Base-by-base conservation (phyloP, 1,284 basidiomycete species). In the Neolentinus lepideus region DNA sequence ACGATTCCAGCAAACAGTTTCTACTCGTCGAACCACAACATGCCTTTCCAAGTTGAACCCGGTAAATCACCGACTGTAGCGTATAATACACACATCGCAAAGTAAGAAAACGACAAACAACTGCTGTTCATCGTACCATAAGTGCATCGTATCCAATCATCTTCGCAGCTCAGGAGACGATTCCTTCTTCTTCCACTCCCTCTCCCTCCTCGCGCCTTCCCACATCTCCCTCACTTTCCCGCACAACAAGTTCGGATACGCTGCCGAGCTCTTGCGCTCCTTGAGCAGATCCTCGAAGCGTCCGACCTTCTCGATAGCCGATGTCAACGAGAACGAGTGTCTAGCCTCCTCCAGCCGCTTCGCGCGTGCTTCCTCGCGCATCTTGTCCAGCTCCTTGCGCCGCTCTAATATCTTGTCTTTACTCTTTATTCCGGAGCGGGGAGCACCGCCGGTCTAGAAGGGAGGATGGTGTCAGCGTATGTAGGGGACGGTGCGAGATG, bases 371-470 rank as follows among this genome's bases (percentile, higher is more conserved):
- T 88, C 88, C 45, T 89, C 84, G 55, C 84, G 77, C 82, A 88
- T 79, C 64, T 75, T 81, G 62, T 85, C 76, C 58, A 90, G 63
- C 59, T 90, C 83, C 62, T 78, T 84, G 55, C 81, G 75, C 46
- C 85, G 75, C 61, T 88, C 85, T 59, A 86, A 84, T 24, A 87
- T 82, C 60, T 84, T 85, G 60, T 85, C 78, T 56, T 81, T 78
- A 55, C 75, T 64, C 59, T 74, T 83, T 53, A 81, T 63, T 6
- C 82, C 81, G n/a, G 81, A 80, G 52, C 76, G 77, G 2, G 84
- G 78, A 22, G 78, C 76, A 51, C 77, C 75, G n/a, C 79, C 80
- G 11, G 75, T 65, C 79, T 79, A 35, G 10, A n/a, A n/a, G n/a
- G n/a, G n/a, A n/a, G n/a, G n/a, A n/a, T n/a, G n/a, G n/a, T n/a